A percentile compares a stretch with the other conserved stretches of the same genome.
These are phyloP conservation scores for Yamadazyma sp. DNA, from an alignment of 1,139 yeast species.

Conservation along the genomic window DNA sequence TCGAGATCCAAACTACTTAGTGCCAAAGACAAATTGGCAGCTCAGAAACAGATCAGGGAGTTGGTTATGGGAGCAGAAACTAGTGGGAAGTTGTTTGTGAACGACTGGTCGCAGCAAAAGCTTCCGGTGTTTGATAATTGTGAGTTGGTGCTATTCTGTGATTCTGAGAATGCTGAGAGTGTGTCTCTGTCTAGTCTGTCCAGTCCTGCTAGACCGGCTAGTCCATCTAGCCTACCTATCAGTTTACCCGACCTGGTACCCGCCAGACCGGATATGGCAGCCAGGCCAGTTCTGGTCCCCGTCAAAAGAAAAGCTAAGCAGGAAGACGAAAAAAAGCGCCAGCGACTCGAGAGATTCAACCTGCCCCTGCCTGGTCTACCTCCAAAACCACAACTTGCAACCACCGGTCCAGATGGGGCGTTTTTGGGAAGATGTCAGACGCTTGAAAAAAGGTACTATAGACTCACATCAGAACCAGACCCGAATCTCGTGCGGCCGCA, in stretches of 20 bases:
- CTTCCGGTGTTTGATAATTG: constrained; percentile 50
- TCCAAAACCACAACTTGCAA: constrained; percentile 7
- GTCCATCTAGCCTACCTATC: too few relatives aligned
- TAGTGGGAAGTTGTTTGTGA: constrained; percentile 45
- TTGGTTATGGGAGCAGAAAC: constrained; percentile 44
- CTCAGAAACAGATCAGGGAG: constrained; percentile 29
- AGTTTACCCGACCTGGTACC: too few relatives aligned
- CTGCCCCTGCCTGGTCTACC: constrained; percentile 6
- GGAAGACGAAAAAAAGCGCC: constrained; percentile 39
- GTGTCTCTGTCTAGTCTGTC: too few relatives aligned
- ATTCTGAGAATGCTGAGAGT: neutral
- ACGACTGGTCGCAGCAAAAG: constrained; percentile 60
- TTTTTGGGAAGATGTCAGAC: constrained; percentile 66
- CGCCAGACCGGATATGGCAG: too few relatives aligned
- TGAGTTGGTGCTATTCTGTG: constrained; percentile 7
- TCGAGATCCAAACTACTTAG: constrained; percentile 20
- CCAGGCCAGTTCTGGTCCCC: neutral
- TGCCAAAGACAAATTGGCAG: constrained; percentile 20
- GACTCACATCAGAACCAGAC: constrained; percentile 90
- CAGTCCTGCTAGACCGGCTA: too few relatives aligned
- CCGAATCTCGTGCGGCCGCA: constrained; percentile 82
- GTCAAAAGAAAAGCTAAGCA: constrained; percentile 22
- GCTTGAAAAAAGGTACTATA: constrained; percentile 74
- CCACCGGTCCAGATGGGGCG: constrained; percentile 10
- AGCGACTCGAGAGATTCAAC: constrained; percentile 54